phyloP scores from a whole-genome alignment of 805 yeast genomes.

The Pichia phayaonensis region DNA sequence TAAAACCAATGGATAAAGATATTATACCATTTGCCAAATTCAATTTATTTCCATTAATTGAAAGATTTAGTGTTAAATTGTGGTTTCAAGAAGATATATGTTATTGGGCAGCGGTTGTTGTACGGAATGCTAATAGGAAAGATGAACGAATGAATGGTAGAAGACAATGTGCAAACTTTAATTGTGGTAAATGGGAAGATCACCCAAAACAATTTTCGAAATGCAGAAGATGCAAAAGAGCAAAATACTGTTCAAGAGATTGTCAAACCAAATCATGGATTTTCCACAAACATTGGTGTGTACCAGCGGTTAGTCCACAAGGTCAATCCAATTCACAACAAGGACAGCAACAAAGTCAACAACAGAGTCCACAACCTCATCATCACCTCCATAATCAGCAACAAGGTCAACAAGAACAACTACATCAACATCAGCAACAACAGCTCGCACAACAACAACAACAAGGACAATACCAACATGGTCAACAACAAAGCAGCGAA shows the following conservation, averaged over 20 bases:
- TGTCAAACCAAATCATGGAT: slow-evolving; percentile 92
- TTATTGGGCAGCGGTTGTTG: slow-evolving; percentile 97
- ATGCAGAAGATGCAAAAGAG: slow-evolving; percentile 88
- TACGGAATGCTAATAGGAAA: slow-evolving; percentile 90
- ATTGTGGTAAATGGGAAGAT: slow-evolving; percentile 91
- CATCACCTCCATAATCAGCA: not conserved
- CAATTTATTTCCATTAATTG: slow-evolving; percentile 86
- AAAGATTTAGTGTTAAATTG: slow-evolving; percentile 68
- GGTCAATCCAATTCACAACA: not conserved
- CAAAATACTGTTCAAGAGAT: slow-evolving; percentile 88
- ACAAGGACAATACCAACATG: no score
- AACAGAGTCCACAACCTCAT: not conserved
- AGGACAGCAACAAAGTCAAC: not conserved
- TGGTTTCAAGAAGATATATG: slow-evolving; percentile 70
- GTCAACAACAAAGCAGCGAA: not conserved
- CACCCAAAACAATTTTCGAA: slow-evolving; percentile 89
- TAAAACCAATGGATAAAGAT: slow-evolving; percentile 20
- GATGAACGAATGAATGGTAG: slow-evolving; percentile 84
- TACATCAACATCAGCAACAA: not conserved
- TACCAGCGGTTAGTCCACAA: slow-evolving; percentile 20
- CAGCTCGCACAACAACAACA: not conserved
- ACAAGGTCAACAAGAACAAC: not conserved
- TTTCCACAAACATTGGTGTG: slow-evolving; percentile 93
- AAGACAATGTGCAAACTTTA: slow-evolving; percentile 89
- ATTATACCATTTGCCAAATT: slow-evolving; percentile 39